Percentiles rank a stretch among this genome's conserved stretches.
These are phyloP conservation scores for Oryza australiensis DNA, from an alignment of 176 grass and related monocot genomes.

Conservation along the genomic window DNA sequence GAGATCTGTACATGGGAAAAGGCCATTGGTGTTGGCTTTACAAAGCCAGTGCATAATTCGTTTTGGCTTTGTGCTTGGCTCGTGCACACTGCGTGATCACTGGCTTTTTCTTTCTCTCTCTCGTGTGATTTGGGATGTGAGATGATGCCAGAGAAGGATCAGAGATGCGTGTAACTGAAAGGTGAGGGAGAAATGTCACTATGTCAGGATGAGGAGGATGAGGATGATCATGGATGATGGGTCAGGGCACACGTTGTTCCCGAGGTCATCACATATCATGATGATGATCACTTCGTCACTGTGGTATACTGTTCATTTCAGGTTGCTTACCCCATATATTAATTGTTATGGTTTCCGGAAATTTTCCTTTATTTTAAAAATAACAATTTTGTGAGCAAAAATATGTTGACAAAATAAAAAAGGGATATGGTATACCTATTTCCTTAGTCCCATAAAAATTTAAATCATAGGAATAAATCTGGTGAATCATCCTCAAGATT, in stretches of 20 bases:
- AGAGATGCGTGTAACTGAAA: neutral
- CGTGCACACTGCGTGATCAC: slow-evolving; percentile 9
- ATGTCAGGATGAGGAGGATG: neutral
- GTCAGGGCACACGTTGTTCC: neutral
- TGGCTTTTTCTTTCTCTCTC: neutral
- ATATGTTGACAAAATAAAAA: too few relatives aligned
- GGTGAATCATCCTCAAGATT: too few relatives aligned
- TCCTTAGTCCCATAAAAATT: too few relatives aligned
- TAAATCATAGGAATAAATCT: too few relatives aligned
- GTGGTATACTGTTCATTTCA: neutral
- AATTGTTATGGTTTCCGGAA: too few relatives aligned
- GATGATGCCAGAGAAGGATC: neutral
- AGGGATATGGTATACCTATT: too few relatives aligned
- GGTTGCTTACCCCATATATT: neutral
- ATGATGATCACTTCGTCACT: neutral
- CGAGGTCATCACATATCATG: neutral
- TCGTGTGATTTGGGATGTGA: neutral
- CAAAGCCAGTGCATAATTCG: neutral
- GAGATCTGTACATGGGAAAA: slow-evolving; percentile 20
- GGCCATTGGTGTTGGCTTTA: slow-evolving; percentile 25
- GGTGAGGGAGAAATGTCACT: neutral
- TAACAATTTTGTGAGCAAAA: too few relatives aligned
- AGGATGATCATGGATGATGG: neutral
- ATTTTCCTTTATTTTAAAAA: too few relatives aligned
- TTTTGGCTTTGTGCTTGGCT: slow-evolving; percentile 4